Base-by-base conservation (phyloP, 768 basidiomycete species). In the Austroboletus eburneus region DNA sequence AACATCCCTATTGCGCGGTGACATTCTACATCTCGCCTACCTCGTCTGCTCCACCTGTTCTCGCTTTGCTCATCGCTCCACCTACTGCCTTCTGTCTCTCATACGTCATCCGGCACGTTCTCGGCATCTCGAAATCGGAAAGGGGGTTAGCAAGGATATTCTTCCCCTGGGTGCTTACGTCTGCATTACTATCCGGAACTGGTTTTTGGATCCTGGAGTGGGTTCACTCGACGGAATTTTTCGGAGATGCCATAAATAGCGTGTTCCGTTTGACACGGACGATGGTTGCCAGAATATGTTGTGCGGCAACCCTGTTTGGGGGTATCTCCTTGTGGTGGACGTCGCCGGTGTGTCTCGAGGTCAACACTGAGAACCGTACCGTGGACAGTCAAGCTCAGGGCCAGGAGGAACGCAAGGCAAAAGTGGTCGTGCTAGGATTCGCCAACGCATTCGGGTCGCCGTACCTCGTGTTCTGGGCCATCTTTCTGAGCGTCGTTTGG, bases 391-490 rank as follows among this genome's bases (percentile, higher is more conserved):
- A 24, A 9, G 30, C 50, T 2, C 18, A 45, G 24, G 29, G 48
- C 13, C 48, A 48, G 54, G 49, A 71, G 52, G 55, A 68, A 35
- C 61, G 47, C 41, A 72, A 60, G 61, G 64, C 57, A 14, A 74
- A 80, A 39, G 73, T 81, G 34, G 74, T 71, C 17, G 77, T 97
- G 2, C 66, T 91, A 1, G 94, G 94, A 0, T 95, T 84, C 58
- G 88, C 90, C 0, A 96, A 97, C 62, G 83, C 89, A 0, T 94
- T 83, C 57, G 95, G 92, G 14, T 83, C 92, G 14, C 81, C 90
- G 2, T 96, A 92, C 64, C 70, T 93, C 45, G 69, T 95, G 30
- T 89, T 96, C 59, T 86, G 87, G 79, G 72, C 77, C 7, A 74
- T 87, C 20, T 67, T 74, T 39, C 77, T 95, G 33, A 72, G 72